Conservation (phyloP, 345 rosid genomes). For the Mercurialis annua region DNA sequence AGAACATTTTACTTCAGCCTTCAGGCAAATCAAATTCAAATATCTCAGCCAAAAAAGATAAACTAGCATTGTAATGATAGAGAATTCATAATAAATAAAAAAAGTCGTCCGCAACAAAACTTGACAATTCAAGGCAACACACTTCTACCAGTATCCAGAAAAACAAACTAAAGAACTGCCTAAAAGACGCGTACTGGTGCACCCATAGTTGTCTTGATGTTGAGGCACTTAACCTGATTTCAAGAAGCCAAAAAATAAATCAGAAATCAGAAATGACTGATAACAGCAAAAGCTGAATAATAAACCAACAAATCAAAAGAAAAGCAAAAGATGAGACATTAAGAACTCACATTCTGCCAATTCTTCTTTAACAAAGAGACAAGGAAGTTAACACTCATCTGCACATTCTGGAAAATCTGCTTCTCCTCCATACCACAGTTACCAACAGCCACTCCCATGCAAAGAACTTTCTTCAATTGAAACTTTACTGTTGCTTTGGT, state of each 20-base stretch:
- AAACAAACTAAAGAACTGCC: not conserved
- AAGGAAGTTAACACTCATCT: slow-evolving; percentile 35
- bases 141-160: not conserved
- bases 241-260: not conserved
- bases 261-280: not conserved
- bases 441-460: slow-evolving; percentile 45
- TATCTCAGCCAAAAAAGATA: not conserved
- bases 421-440: slow-evolving; percentile 38
- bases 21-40: not conserved
- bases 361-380: slow-evolving; percentile 35
- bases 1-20: not conserved
- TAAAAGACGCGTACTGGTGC: slow-evolving; percentile 18
- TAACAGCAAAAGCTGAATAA: not conserved
- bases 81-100: not conserved
- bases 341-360: slow-evolving; percentile 37
- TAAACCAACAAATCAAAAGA: not conserved
- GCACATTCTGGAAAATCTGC: slow-evolving; percentile 41
- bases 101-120: not conserved
- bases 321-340: not conserved
- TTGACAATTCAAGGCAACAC: not conserved
- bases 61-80: not conserved
- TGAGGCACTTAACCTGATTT: slow-evolving; percentile 32
- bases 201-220: slow-evolving; percentile 39
- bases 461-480: slow-evolving; percentile 36
- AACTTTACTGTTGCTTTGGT: slow-evolving; percentile 35